phyloP scores from a whole-genome alignment of 108 stramenopile species.

The Stephanodiscus minutulus region DNA sequence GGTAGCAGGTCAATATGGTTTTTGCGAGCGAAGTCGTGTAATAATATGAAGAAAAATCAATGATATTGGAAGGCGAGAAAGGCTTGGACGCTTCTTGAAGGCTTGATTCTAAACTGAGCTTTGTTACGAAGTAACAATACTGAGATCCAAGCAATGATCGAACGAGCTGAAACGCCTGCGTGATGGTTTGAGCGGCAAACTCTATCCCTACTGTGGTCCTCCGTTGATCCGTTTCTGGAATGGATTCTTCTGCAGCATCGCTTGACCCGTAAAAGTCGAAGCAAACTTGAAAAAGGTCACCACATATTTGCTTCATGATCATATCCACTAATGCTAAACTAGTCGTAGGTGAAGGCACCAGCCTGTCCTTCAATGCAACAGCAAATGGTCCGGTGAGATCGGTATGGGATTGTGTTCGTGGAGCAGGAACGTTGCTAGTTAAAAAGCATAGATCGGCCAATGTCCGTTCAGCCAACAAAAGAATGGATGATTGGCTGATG shows the following conservation, averaged over 20 bases:
- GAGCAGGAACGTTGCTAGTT: slow-evolving; percentile 17
- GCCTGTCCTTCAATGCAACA: slow-evolving; percentile 26
- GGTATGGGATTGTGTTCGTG: background rate
- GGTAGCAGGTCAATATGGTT: slow-evolving; percentile 37
- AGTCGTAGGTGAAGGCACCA: slow-evolving; percentile 37
- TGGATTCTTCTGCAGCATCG: background rate
- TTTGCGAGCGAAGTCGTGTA: slow-evolving; percentile 32
- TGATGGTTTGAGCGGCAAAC: slow-evolving; percentile 30
- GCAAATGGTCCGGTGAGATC: slow-evolving; percentile 36
- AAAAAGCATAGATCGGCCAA: slow-evolving; percentile 43
- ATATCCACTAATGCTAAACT: slow-evolving; percentile 45
- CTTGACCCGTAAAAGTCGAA: slow-evolving; percentile 10
- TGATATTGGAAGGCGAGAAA: slow-evolving; percentile 9
- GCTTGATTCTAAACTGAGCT: slow-evolving; percentile 16
- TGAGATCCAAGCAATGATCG: slow-evolving; percentile 31
- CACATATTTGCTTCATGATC: slow-evolving; percentile 43
- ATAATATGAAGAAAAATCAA: slow-evolving; percentile 41
- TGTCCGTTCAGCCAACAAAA: slow-evolving; percentile 28
- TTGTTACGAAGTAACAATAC: slow-evolving; percentile 17
- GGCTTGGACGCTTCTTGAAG: slow-evolving; percentile 4
- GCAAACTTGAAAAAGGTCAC: slow-evolving; percentile 36
- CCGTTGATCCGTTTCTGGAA: background rate
- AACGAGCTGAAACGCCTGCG: slow-evolving; percentile 34
- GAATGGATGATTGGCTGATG: slow-evolving; percentile 12
- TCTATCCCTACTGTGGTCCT: slow-evolving; percentile 8